A percentile compares a stretch with the other conserved stretches of the same genome.
phyloP scores from a whole-genome alignment of 2,329 filamentous ascomycete genomes.

The Sclerotinia trifoliorum region DNA sequence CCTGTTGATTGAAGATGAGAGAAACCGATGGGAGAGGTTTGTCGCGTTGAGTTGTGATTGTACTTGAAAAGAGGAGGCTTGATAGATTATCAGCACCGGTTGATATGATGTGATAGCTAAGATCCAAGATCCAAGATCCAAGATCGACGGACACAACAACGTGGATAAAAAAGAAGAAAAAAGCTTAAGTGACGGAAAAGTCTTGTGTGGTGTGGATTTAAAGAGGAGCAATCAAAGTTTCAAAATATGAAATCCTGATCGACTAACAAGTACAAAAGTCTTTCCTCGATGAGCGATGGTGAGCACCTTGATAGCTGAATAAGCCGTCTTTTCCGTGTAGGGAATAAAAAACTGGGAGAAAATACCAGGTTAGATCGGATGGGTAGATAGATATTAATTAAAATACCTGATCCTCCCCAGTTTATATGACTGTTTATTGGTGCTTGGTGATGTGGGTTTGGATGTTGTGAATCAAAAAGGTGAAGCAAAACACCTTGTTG shows the following conservation, averaged over 20 bases:
- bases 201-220: neutral
- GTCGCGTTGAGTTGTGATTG: neutral
- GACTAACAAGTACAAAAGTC: no score
- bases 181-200: neutral
- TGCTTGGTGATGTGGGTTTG: neutral
- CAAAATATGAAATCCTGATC: no score
- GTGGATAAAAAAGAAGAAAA: neutral
- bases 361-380: neutral
- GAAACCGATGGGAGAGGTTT: neutral
- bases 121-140: neutral
- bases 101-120: neutral
- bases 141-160: neutral
- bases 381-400: neutral
- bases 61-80: neutral
- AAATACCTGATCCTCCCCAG: neutral
- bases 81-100: neutral
- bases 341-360: neutral
- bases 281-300: no score
- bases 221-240: no score
- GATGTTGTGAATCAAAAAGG: neutral
- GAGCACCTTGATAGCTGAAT: no score
- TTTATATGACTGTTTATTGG: neutral
- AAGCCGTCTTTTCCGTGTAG: no score
- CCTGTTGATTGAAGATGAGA: slow-evolving; percentile 2
- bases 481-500: slow-evolving; percentile 12